Evolutionary conservation across 495 filamentous ascomycete species (phyloP), one percentile per base, ranked within the genome.

Genomic region (Amniculicola lignicola): DNA sequence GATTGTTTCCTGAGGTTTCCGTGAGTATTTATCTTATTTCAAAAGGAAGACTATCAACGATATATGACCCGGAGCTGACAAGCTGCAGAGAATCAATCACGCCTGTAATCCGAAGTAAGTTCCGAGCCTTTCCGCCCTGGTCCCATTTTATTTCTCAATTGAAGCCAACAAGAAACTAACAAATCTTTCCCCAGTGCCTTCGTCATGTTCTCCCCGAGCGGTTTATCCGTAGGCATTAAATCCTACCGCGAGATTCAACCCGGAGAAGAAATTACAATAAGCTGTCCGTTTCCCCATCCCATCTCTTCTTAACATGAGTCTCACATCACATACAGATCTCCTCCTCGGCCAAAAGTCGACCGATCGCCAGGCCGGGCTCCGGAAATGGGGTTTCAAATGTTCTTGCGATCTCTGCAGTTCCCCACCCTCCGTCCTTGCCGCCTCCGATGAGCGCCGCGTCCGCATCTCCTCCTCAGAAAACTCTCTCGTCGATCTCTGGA

Each of bases 231-330:
- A 3, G 56, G 25, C 1, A 18, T 59, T n/a, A 59, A 59, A 42
- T 39, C 56, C 2, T 59, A 53, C 33, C 56, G 56, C 19, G 48
- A 46, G 24, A 59, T 59, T 12, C 19, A 36, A 4, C 44, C 42
- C 9, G 56, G 56, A 2, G 56, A 59, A 16, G 56, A 59, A 39
- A 45, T 59, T 14, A 59, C 14, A 16, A 36, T 59, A 29, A 38
- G 16, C 4, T 57, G 42, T 56, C 4, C 10, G 44, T 33, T 35
- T 16, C 29, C n/a, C 21, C 18, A 16, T 42, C 50, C 24, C 38
- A 10, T 46, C 14, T 19, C 4, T 7, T 16, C 4, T 22, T 4
- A 27, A 5, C 18, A 3, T 2, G 6, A 27, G 35, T 48, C 22
- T 42, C 42, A 5, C 7, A 4, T 19, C 21, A 3, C 10, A n/a